Base-by-base conservation (phyloP, 1,139 yeast species). In the Geotrichum aggregatum region DNA sequence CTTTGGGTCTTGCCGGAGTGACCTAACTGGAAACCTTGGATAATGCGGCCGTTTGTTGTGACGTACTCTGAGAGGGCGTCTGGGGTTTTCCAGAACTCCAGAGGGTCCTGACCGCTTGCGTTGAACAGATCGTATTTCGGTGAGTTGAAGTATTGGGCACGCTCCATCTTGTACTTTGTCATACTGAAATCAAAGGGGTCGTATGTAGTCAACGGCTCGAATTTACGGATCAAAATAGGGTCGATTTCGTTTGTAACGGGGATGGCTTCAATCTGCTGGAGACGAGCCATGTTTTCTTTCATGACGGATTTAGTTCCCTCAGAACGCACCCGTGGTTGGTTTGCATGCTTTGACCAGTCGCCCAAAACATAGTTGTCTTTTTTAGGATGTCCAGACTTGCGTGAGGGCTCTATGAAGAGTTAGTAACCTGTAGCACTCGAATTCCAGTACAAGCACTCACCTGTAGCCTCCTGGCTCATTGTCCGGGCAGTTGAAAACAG, bases 41-140 rank as follows among this genome's bases (percentile, higher is more conserved):
- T 69, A 48, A 84, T 84, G 59, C 78, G 79, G n/a, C 92, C 92
- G 14, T 83, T 78, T 10, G 77, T 61, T 6, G 82, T 72, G 54
- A 84, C 64, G 61, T 76, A 84, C 52, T 74, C 71, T 3, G 85
- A 80, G 54, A 84, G 74, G 8, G 79, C 70, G 55, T 74, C 78
- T 3, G 91, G 71, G 75, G 64, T 61, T 57, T 64, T 62, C 70
- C 70, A 66, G 18, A 66, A 55, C 19, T 61, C 61, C 16, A 66
- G 53, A n/a, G 71, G 72, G 58, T 68, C 59, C 19, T 59, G 52
- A 6, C 58, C 59, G 1, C 31, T 19, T 3, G 33, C 31, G 8
- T 33, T 39, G 35, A 48, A 48, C 28, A 38, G 21, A 31, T 48
- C 51, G 18, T 33, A 33, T 22, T 47, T 47, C 18, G 54, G 52